Evolutionary conservation across 306 rosid species (phyloP), one percentile per base, ranked within the genome.

Genomic region (Dalbergia oliveri): DNA sequence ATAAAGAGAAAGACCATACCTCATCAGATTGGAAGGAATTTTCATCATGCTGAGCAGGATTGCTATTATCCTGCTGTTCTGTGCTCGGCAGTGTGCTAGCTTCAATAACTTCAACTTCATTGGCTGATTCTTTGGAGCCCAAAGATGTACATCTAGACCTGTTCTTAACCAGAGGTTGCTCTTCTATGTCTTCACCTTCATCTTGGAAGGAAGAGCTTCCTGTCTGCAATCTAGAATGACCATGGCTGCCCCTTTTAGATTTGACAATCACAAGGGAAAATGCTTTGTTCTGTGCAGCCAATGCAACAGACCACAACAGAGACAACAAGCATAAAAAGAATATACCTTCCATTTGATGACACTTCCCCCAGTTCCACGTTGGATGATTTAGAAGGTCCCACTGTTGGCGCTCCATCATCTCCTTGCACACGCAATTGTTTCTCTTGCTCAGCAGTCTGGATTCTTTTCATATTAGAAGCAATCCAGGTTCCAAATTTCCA

Each of bases 371-470:
- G 81, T 86, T 88, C 98, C 82, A 81, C 96, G 73, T 82, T 91
- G 4, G 82, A 86, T 78, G 79, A 79, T 80, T 74, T 67, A 11
- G 95, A 82, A 66, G 87, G 76, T 59, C 81, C 93, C 15, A 37
- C 82, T 35, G 78, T 54, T 49, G 88, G 62, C 49, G 65, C 79
- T 59, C 75, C 86, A 26, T 0, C 31, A 69, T 86, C 88, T 71
- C 87, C 91, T 76, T 80, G 37, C 82, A 54, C 1, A 2, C 59
- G 89, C 83, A 58, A 31, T 59, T 84, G 90, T 69, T 89, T 87
- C 68, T 95, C 98, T 87, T 87, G 91, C 82, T 93, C 89, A 66
- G 91, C 94, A 62, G 89, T 84, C 98, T 88, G 97, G 57, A 86
- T 14, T 65, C 82, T 71, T 69, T 79, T 76, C 58, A 86, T 18